Conservation (phyloP, 2,329 filamentous ascomycete genomes). For the Pezicula radicicola region DNA sequence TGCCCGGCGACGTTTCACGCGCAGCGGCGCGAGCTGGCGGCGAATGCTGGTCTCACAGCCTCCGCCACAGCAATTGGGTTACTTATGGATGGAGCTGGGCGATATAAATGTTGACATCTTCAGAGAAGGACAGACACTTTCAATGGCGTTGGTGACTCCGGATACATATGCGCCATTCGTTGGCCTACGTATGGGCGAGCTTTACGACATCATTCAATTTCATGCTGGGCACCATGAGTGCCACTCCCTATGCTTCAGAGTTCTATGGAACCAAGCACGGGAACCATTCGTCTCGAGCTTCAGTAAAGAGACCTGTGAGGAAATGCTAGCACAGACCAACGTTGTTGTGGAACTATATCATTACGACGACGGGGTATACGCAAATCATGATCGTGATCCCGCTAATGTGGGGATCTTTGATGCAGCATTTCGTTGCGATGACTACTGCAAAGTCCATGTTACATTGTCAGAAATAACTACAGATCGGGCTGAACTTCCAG, state of each 20-base stretch:
- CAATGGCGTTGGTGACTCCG: not conserved
- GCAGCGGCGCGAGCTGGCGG: constrained; percentile 1
- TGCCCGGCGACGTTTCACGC: not conserved
- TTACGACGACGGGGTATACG: not conserved
- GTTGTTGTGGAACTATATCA: not conserved
- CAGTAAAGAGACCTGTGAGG: not conserved
- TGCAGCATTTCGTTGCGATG: not conserved
- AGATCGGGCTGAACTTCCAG: too few species aligned
- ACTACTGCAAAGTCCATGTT: not conserved
- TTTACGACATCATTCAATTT: not conserved
- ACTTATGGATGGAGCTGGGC: not conserved
- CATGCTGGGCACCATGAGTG: not conserved
- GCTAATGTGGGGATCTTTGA: not conserved
- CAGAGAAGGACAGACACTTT: not conserved
- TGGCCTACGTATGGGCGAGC: not conserved
- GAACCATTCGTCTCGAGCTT: not conserved
- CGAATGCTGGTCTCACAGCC: constrained; percentile 4
- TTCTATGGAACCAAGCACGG: not conserved
- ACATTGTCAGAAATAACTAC: too few species aligned
- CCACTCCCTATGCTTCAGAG: not conserved
- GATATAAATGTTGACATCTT: too few species aligned
- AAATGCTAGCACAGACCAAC: not conserved
- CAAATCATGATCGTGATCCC: not conserved
- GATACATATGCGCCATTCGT: not conserved
- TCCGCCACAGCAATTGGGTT: not conserved